phyloP scores from a whole-genome alignment of 2,329 filamentous ascomycete species.

The Colletotrichum shisoi region DNA sequence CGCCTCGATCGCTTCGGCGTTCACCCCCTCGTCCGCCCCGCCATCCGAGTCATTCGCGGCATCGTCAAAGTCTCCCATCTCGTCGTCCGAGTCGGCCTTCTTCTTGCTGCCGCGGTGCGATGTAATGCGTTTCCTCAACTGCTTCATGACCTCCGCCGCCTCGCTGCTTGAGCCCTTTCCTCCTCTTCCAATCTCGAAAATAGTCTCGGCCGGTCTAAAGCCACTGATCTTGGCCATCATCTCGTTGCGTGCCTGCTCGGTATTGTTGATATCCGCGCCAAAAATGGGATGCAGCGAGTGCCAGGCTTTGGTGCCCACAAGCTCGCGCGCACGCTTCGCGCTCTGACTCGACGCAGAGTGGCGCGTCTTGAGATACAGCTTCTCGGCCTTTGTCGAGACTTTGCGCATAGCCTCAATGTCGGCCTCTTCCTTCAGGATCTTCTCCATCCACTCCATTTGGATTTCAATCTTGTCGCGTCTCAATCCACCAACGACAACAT shows the following conservation, averaged over 20 bases:
- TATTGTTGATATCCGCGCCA: constrained; percentile 69
- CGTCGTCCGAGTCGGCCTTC: constrained; percentile 45
- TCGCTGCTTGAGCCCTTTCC: constrained; percentile 69
- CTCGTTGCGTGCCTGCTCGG: constrained; percentile 76
- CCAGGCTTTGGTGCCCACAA: constrained; percentile 75
- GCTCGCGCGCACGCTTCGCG: constrained; percentile 82
- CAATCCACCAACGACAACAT: constrained; percentile 82
- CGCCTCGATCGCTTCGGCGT: constrained; percentile 44
- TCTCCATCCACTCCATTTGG: constrained; percentile 83
- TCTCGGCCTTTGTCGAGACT: constrained; percentile 88
- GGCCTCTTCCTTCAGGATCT: constrained; percentile 75
- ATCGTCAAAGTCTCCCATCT: constrained; percentile 45
- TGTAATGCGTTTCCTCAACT: constrained; percentile 73
- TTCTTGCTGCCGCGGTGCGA: constrained; percentile 58
- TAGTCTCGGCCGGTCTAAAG: constrained; percentile 89
- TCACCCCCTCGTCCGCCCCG: constrained; percentile 49
- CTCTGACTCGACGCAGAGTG: constrained; percentile 91
- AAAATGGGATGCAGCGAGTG: constrained; percentile 82
- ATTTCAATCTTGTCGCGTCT: constrained; percentile 76
- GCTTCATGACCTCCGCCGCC: constrained; percentile 78
- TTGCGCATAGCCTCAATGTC: constrained; percentile 75
- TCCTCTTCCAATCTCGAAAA: constrained; percentile 89
- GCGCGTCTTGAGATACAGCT: constrained; percentile 86
- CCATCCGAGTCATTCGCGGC: constrained; percentile 49
- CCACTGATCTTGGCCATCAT: constrained; percentile 90